Conservation (phyloP, 768 basidiomycete species). For the Candolleomyces efflorescens region DNA sequence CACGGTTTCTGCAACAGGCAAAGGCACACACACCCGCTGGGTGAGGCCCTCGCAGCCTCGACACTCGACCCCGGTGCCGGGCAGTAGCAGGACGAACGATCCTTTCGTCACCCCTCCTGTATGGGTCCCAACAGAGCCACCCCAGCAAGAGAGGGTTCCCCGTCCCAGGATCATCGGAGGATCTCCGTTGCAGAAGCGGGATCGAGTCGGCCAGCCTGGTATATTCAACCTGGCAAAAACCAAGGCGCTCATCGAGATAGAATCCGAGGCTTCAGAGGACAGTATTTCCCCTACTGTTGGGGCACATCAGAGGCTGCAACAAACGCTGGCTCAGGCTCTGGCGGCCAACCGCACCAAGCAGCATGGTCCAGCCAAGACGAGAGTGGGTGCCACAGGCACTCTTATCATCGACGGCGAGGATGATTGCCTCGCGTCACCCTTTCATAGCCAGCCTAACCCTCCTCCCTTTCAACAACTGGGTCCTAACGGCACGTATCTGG, state of each 20-base stretch:
- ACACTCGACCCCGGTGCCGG: not conserved
- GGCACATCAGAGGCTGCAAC: not conserved
- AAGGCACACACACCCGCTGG: conserved; percentile 3
- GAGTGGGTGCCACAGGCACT: not conserved
- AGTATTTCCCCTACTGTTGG: not conserved
- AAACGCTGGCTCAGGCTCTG: not conserved
- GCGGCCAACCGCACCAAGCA: not conserved
- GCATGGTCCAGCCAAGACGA: not conserved
- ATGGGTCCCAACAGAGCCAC: conserved; percentile 2
- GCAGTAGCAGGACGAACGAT: not conserved
- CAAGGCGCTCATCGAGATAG: not conserved
- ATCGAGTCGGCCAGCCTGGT: not conserved
- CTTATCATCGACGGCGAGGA: not conserved
- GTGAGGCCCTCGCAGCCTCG: not conserved
- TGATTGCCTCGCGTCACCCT: not conserved
- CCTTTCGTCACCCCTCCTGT: conserved; percentile 3
- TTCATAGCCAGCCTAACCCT: not conserved
- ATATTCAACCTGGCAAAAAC: not conserved
- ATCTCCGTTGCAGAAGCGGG: not conserved
- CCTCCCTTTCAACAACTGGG: not conserved
- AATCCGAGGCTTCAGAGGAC: not conserved
- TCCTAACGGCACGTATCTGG: not conserved
- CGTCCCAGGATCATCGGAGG: not conserved
- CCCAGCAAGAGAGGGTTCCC: not conserved
- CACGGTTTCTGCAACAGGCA: not conserved